A percentile compares a stretch with the other conserved stretches of the same genome.
Evolutionary conservation across 257 asterid species (phyloP).

Genomic region (Solanum dulcamara): DNA sequence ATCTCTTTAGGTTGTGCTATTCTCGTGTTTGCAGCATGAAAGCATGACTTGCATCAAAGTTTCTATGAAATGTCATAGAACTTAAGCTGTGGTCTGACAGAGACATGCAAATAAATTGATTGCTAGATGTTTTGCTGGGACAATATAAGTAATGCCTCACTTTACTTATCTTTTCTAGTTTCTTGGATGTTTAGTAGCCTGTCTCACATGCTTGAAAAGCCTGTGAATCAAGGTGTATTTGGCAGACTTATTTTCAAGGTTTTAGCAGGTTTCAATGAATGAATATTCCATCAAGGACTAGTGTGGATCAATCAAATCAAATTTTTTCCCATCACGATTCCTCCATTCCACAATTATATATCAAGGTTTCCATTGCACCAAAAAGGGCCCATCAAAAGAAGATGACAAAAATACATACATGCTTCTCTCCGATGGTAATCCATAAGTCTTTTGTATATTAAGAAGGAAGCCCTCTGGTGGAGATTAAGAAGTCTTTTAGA

Average conservation of each 20-base stretch:
- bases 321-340: background rate
- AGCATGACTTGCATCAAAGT: background rate
- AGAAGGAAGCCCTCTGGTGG: background rate
- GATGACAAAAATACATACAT: background rate
- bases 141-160: background rate
- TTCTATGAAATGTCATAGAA: background rate
- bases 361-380: background rate
- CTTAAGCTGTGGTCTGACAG: background rate
- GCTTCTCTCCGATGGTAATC: background rate
- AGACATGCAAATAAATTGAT: background rate
- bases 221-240: background rate
- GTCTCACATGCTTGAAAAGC: background rate
- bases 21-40: background rate
- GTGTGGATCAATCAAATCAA: background rate
- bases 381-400: background rate
- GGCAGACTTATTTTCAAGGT: background rate
- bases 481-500: background rate
- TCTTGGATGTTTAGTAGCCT: background rate
- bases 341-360: background rate
- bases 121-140: background rate
- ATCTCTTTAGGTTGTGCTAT: background rate
- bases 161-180: background rate
- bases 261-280: background rate
- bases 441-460: background rate
- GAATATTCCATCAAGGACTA: background rate